Percentiles rank a stretch among this genome's conserved stretches.
Evolutionary conservation across 73 alveolate species (phyloP).

Genomic region (Paramecium biaurelia): DNA sequence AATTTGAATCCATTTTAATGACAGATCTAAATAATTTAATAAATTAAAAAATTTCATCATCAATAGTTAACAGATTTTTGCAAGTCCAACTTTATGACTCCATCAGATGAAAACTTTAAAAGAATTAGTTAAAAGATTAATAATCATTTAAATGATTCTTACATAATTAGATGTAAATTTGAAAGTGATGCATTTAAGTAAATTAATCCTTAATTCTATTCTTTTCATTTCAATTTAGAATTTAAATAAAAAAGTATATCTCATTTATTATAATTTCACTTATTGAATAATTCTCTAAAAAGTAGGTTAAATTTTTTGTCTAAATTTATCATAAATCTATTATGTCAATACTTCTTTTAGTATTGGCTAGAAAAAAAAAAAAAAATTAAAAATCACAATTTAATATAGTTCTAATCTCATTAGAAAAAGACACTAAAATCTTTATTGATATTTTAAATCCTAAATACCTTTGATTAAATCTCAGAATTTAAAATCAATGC

Average conservation of each 20-base stretch:
- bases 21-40: no score
- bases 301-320: background rate
- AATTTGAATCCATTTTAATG: background rate
- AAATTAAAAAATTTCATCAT: slow-evolving; percentile 6
- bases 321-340: background rate
- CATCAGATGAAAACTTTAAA: background rate
- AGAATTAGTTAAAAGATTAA: background rate
- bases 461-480: background rate
- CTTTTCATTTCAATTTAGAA: background rate
- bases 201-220: background rate
- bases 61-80: background rate
- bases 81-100: background rate
- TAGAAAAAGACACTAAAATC: background rate
- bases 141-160: background rate
- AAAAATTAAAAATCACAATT: background rate
- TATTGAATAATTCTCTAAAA: background rate
- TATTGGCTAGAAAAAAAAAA: background rate
- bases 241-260: background rate
- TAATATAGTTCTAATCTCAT: background rate
- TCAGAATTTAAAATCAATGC: background rate
- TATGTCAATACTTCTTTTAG: background rate
- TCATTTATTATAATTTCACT: background rate
- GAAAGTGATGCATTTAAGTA: background rate
- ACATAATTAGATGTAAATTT: background rate
- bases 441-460: background rate